phyloP scores from a whole-genome alignment of 352 stramenopile genomes.

The Pythium vanterpoolii region DNA sequence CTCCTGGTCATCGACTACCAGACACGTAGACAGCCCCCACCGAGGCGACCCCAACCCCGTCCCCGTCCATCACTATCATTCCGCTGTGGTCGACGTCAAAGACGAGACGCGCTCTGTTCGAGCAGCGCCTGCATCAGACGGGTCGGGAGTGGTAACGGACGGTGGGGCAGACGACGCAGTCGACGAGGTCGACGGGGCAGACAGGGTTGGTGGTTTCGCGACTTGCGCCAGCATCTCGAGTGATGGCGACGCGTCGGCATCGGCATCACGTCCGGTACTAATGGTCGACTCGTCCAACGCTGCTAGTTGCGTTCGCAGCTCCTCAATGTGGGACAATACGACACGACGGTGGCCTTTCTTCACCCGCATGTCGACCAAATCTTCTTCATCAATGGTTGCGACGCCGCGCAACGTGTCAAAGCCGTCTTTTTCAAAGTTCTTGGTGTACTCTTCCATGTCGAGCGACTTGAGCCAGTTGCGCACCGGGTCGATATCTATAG shows the following conservation, averaged over 20 bases:
- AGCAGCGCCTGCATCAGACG: background rate
- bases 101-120: constrained; percentile 3
- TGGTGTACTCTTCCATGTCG: constrained; percentile 86
- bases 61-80: constrained; percentile 2
- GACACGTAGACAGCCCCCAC: background rate
- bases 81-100: background rate
- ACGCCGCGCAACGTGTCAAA: constrained; percentile 85
- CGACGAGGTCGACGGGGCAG: constrained; percentile 8
- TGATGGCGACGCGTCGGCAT: constrained; percentile 74
- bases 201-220: constrained; percentile 39
- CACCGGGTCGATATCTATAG: constrained; percentile 73
- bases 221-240: constrained; percentile 68
- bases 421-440: constrained; percentile 86
- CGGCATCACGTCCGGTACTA: constrained; percentile 52
- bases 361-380: constrained; percentile 86
- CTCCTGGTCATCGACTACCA: background rate
- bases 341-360: constrained; percentile 86
- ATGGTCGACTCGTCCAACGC: constrained; percentile 60
- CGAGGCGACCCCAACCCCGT: background rate
- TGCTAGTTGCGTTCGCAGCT: constrained; percentile 66
- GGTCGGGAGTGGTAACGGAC: constrained; percentile 1
- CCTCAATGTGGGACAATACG: constrained; percentile 84
- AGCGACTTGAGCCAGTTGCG: constrained; percentile 83
- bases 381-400: constrained; percentile 83
- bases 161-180: background rate